These are phyloP conservation scores for Ophiocordyceps camponoti-leonardi DNA, from an alignment of 2,329 filamentous ascomycete genomes.

Conservation along the genomic window DNA sequence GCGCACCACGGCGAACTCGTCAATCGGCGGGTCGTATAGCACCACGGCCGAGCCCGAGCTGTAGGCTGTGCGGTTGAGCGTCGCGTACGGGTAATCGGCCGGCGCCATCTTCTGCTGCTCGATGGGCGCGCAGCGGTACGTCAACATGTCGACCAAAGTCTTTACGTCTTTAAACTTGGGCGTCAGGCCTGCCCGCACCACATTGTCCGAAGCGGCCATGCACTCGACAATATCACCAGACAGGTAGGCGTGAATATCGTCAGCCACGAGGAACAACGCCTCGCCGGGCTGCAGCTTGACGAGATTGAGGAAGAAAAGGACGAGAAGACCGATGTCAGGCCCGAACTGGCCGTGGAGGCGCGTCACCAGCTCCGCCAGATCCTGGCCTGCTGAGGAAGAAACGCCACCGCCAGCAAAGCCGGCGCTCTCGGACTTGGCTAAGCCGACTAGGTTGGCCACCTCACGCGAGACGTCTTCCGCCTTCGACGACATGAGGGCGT, in stretches of 20 bases:
- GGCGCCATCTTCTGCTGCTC: conserved; percentile 87
- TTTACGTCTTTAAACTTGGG: conserved; percentile 96
- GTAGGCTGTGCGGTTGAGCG: conserved; percentile 68
- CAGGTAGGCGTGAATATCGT: conserved; percentile 93
- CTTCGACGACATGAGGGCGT: conserved; percentile 62
- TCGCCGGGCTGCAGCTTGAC: conserved; percentile 77
- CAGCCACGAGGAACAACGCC: conserved; percentile 87
- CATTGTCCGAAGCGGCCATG: conserved; percentile 98
- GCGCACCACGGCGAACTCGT: conserved; percentile 84
- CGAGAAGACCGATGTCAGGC: conserved; percentile 79
- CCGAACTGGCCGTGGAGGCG: conserved; percentile 75
- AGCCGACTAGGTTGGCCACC: conserved; percentile 50
- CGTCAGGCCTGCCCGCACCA: conserved; percentile 91
- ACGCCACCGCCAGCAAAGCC: conserved; percentile 63
- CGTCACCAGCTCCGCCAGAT: conserved; percentile 59
- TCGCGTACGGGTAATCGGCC: conserved; percentile 68
- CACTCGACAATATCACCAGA: conserved; percentile 94
- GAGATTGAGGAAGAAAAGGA: conserved; percentile 94
- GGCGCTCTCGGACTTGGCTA: conserved; percentile 49
- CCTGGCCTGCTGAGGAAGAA: conserved; percentile 46
- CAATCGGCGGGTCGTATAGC: conserved; percentile 90
- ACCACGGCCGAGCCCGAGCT: conserved; percentile 53
- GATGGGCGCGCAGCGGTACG: conserved; percentile 89
- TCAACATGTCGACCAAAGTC: conserved; percentile 79
- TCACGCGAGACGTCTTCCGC: conserved; percentile 36